Percentiles rank a stretch among this genome's conserved stretches.
These are phyloP conservation scores for Alternaria atra DNA, from an alignment of 2,329 filamentous ascomycete species.

Conservation along the genomic window DNA sequence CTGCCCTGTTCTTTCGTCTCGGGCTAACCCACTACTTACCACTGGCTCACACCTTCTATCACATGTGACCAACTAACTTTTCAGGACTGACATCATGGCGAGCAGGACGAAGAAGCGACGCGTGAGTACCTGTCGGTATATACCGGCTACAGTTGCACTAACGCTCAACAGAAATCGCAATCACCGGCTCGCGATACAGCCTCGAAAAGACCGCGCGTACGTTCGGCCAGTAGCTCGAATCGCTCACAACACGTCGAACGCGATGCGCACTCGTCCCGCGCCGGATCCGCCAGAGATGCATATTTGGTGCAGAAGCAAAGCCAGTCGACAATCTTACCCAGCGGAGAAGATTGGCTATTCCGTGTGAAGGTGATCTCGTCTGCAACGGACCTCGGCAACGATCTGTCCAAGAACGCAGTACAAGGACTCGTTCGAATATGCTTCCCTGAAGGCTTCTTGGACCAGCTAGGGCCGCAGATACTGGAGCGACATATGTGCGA, in stretches of 20 bases:
- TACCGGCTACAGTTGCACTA: background rate
- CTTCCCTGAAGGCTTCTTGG: conserved; percentile 34
- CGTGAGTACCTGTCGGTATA: background rate
- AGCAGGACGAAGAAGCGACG: conserved; percentile 12
- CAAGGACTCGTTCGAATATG: conserved; percentile 39
- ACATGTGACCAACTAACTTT: background rate
- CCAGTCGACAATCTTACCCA: conserved; percentile 9
- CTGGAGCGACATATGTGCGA: conserved; percentile 35
- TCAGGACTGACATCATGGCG: conserved; percentile 8
- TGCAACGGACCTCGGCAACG: conserved; percentile 16
- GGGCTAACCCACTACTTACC: background rate
- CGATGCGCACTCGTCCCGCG: background rate
- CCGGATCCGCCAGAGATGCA: background rate
- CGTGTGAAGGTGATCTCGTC: conserved; percentile 35
- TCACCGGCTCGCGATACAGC: background rate
- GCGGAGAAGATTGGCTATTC: conserved; percentile 33
- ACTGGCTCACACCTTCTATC: background rate
- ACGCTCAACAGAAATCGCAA: background rate
- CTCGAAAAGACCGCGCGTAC: conserved; percentile 8
- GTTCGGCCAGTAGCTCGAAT: background rate
- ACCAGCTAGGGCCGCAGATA: conserved; percentile 31
- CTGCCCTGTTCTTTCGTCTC: background rate
- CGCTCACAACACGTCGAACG: background rate
- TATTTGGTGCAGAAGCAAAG: conserved; percentile 5
- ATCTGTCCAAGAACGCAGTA: conserved; percentile 34